Conservation (phyloP, 2,329 filamentous ascomycete species). For the Cryphonectria radicalis region DNA sequence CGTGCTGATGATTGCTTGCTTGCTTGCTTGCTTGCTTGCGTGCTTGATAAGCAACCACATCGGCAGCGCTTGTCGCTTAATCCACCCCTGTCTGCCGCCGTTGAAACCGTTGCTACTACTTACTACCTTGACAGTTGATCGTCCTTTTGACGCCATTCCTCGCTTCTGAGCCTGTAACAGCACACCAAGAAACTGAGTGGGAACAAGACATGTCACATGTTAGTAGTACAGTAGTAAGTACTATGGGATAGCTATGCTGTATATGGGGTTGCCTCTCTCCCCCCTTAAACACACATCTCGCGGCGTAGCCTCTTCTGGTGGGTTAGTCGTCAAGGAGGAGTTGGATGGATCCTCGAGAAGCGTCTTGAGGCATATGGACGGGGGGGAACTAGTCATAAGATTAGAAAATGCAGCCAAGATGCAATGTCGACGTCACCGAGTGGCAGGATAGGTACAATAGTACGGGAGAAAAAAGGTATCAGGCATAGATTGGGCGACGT, state of each 20-base stretch:
- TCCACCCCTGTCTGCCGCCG: conserved; percentile 8
- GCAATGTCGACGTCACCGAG: not conserved
- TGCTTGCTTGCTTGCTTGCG: no score
- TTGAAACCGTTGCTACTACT: conserved; percentile 2
- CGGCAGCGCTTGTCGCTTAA: conserved; percentile 12
- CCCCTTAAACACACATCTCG: not conserved
- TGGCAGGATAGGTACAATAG: not conserved
- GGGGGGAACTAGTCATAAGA: not conserved
- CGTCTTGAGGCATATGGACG: not conserved
- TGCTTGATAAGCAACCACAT: conserved; percentile 9
- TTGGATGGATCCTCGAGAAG: not conserved
- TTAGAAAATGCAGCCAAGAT: not conserved
- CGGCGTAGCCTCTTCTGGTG: not conserved
- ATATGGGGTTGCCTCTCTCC: not conserved
- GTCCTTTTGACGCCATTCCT: conserved; percentile 2
- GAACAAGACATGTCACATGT: not conserved
- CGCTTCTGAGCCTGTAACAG: not conserved
- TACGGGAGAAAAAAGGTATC: not conserved
- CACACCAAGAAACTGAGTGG: not conserved
- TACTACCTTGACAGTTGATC: conserved; percentile 3
- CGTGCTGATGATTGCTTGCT: not conserved
- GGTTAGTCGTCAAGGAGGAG: not conserved
- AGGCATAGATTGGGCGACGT: not conserved
- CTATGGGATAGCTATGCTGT: not conserved
- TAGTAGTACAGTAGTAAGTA: not conserved